Percentiles rank a stretch among this genome's conserved stretches.
Conservation (phyloP, 345 rosid species). For the Acer campestre region DNA sequence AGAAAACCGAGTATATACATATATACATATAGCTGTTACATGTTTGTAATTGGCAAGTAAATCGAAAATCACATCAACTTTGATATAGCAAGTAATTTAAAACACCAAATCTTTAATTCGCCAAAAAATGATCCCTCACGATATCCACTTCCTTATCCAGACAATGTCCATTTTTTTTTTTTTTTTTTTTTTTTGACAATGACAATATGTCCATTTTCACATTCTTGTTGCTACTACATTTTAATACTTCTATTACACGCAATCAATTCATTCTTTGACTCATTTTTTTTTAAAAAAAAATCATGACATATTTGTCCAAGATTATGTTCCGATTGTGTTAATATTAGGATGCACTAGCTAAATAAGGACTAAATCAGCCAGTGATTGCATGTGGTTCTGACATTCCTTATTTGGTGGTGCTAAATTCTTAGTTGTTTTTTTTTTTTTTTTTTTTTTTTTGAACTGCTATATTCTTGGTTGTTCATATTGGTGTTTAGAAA, state of each 20-base stretch:
- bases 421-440: too few relatives aligned
- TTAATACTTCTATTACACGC: background rate
- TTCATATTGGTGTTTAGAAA: too few relatives aligned
- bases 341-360: too few relatives aligned
- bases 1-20: background rate
- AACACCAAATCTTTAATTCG: background rate
- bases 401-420: too few relatives aligned
- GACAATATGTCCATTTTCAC: conserved; percentile 4
- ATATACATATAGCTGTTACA: background rate
- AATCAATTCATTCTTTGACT: background rate
- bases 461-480: too few relatives aligned
- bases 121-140: background rate
- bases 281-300: too few relatives aligned
- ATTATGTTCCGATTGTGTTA: too few relatives aligned
- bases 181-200: background rate
- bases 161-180: background rate
- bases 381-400: too few relatives aligned
- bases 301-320: too few relatives aligned
- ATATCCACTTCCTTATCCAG: background rate
- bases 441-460: too few relatives aligned
- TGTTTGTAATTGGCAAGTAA: background rate
- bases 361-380: too few relatives aligned
- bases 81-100: background rate
- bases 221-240: background rate
- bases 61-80: conserved; percentile 1